Percentiles rank a stretch among this genome's conserved stretches.
These are phyloP conservation scores for Irpex sp. DNA, from an alignment of 1,284 basidiomycete species.

Conservation along the genomic window DNA sequence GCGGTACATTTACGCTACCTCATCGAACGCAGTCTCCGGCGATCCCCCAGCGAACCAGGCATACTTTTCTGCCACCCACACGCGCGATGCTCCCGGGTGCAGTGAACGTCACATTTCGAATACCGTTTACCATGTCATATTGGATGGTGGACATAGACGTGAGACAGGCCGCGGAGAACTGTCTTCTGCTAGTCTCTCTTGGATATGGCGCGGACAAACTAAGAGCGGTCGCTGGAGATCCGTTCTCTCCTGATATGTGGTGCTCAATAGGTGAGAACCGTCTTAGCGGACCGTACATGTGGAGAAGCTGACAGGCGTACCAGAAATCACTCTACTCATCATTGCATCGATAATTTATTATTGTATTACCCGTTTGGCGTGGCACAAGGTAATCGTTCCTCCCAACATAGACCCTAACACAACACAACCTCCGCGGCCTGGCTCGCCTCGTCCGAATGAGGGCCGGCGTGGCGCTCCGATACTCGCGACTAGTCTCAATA, in stretches of 20 bases:
- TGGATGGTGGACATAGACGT: constrained; percentile 51
- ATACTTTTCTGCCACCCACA: constrained; percentile 16
- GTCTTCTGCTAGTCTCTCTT: constrained; percentile 52
- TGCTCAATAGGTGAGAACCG: constrained; percentile 38
- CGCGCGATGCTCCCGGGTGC: constrained; percentile 39
- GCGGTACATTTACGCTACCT: constrained; percentile 26
- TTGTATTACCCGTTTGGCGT: constrained; percentile 54
- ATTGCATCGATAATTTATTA: constrained; percentile 59
- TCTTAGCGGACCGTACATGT: not conserved
- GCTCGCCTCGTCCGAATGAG: constrained; percentile 43
- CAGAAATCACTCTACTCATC: constrained; percentile 61
- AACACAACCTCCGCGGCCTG: constrained; percentile 29
- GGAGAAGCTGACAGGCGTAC: not conserved
- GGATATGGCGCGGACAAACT: constrained; percentile 37
- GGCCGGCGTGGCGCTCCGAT: constrained; percentile 33
- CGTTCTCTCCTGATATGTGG: constrained; percentile 33
- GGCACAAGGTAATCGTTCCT: constrained; percentile 28
- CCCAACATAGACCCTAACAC: constrained; percentile 22
- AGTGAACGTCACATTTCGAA: constrained; percentile 33
- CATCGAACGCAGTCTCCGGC: constrained; percentile 27
- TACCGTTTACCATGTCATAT: constrained; percentile 36
- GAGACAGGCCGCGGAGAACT: constrained; percentile 52
- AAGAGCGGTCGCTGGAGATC: constrained; percentile 18
- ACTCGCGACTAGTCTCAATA: constrained; percentile 28
- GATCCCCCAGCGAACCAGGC: constrained; percentile 23